Conservation (phyloP, 495 filamentous ascomycete genomes). For the Apodospora peruviana region DNA sequence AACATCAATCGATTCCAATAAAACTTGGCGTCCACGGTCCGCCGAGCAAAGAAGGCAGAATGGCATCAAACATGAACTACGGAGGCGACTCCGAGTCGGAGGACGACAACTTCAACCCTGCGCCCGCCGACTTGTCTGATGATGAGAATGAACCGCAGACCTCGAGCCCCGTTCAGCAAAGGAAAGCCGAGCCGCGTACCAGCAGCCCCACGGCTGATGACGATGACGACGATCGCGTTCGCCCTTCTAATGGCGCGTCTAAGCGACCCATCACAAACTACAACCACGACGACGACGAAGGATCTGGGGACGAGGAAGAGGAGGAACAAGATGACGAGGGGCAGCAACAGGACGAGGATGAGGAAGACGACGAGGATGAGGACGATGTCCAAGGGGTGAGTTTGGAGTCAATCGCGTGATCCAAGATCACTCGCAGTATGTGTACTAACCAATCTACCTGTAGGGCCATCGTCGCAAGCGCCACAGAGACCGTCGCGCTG, state of each 20-base stretch:
- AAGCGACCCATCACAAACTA: constrained; percentile 28
- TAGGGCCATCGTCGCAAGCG: constrained; percentile 78
- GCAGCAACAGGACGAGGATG: constrained; percentile 55
- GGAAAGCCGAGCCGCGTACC: constrained; percentile 6
- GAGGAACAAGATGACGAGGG: constrained; percentile 46
- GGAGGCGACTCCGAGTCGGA: constrained; percentile 59
- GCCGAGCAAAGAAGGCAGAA: constrained; percentile 3
- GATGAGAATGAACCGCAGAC: constrained; percentile 39
- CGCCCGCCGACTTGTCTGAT: constrained; percentile 61
- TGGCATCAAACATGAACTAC: constrained; percentile 24
- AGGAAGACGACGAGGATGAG: constrained; percentile 43
- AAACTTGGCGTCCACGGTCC: too few relatives aligned
- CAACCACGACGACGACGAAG: constrained; percentile 47
- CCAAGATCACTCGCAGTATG: not conserved
- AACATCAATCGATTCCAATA: too few relatives aligned
- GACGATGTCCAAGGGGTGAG: constrained; percentile 36
- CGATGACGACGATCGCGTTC: constrained; percentile 27
- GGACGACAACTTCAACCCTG: constrained; percentile 78
- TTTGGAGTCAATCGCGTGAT: not conserved
- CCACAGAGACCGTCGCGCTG: constrained; percentile 60
- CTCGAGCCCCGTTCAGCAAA: not conserved
- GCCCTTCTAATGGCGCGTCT: constrained; percentile 16
- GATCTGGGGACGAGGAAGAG: constrained; percentile 56
- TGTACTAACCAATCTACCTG: constrained; percentile 10
- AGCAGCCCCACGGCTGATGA: constrained; percentile 30